Evolutionary conservation across 2,329 filamentous ascomycete species (phyloP).

Genomic region (Dothideomycetidae sp.): DNA sequence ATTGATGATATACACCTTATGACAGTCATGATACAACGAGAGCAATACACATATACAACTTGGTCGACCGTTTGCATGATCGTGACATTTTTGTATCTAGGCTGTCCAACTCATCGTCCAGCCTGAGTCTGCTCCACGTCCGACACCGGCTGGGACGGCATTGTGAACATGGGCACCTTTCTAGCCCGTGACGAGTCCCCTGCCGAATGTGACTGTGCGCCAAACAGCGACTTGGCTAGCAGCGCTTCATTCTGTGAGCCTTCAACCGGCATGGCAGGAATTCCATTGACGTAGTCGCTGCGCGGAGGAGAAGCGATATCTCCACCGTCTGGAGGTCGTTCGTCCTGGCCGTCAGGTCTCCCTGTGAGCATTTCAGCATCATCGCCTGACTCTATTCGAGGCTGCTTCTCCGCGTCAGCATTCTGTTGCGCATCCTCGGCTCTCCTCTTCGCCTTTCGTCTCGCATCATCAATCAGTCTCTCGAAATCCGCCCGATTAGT

Average conservation of each 20-base stretch:
- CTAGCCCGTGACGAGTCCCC: constrained; percentile 16
- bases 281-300: constrained; percentile 11
- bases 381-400: not conserved
- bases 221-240: not conserved
- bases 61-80: too few relatives aligned
- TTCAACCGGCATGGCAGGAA: not conserved
- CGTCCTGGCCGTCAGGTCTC: not conserved
- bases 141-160: constrained; percentile 28
- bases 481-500: constrained; percentile 64
- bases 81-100: too few relatives aligned
- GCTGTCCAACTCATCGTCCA: too few relatives aligned
- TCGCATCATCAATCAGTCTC: constrained; percentile 63
- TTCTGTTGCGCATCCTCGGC: constrained; percentile 24
- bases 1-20: not conserved
- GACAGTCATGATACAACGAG: too few relatives aligned
- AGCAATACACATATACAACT: too few relatives aligned
- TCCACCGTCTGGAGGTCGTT: constrained; percentile 3
- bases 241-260: constrained; percentile 4
- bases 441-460: constrained; percentile 31
- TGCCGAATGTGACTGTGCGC: constrained; percentile 7
- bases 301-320: constrained; percentile 8
- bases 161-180: constrained; percentile 29
- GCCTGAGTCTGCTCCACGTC: too few relatives aligned
- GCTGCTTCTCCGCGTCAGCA: constrained; percentile 9
- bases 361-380: constrained; percentile 2